phyloP scores from a whole-genome alignment of 2,329 filamentous ascomycete genomes.

The Celoporthe dispersa region DNA sequence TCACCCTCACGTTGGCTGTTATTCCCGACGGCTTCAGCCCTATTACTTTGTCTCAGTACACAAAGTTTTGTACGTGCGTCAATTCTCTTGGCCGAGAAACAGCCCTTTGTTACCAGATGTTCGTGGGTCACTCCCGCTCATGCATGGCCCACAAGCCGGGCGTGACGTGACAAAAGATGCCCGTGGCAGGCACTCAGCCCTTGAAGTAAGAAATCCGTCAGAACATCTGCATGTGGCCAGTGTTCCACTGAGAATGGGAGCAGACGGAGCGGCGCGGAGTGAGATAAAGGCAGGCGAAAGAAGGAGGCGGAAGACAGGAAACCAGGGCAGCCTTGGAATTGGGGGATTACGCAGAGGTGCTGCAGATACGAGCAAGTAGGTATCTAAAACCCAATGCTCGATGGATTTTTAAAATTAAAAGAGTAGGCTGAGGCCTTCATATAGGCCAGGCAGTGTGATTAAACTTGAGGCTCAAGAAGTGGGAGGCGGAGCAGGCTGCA shows the following conservation, averaged over 20 bases:
- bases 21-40: background rate
- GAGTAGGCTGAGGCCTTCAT: background rate
- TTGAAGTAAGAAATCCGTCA: background rate
- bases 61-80: background rate
- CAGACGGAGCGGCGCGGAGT: too few species aligned
- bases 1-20: background rate
- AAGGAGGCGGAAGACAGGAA: background rate
- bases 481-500: background rate
- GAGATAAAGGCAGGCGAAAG: background rate
- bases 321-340: background rate
- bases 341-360: too few species aligned
- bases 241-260: background rate
- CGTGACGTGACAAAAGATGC: background rate
- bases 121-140: background rate
- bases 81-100: background rate
- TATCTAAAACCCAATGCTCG: too few species aligned
- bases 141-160: background rate
- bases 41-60: background rate
- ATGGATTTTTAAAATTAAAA: too few species aligned
- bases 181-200: background rate
- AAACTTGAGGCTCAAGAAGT: conserved; percentile 8
- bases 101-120: background rate
- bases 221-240: background rate
- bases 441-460: background rate
- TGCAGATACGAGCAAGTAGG: too few species aligned